phyloP scores from a whole-genome alignment of 306 rosid species.

The Cucurbita moschata region DNA sequence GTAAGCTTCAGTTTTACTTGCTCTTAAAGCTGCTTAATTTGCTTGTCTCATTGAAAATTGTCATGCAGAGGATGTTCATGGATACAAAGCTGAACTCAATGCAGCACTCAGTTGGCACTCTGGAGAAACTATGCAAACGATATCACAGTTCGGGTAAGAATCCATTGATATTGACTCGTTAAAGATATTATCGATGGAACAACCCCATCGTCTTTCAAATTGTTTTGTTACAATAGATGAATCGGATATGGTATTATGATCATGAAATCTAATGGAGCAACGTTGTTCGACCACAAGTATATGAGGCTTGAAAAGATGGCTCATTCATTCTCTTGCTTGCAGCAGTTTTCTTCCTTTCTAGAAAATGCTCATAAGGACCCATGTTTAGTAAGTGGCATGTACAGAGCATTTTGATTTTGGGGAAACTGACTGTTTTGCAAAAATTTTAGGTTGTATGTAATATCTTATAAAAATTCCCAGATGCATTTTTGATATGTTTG shows the following conservation, averaged over 20 bases:
- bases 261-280: neutral
- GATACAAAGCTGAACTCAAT: conserved; percentile 66
- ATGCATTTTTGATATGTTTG: neutral
- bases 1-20: conserved; percentile 15
- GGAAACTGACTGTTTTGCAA: neutral
- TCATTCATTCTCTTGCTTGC: neutral
- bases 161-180: conserved; percentile 31
- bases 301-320: neutral
- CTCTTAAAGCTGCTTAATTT: neutral
- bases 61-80: conserved; percentile 68
- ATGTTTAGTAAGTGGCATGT: neutral
- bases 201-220: neutral
- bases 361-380: neutral
- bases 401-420: neutral
- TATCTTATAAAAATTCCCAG: neutral
- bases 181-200: neutral
- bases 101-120: conserved; percentile 75
- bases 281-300: neutral
- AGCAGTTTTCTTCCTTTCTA: neutral
- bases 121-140: conserved; percentile 68
- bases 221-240: neutral
- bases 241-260: neutral
- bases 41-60: neutral
- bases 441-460: neutral
- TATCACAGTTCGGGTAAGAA: conserved; percentile 29